Evolutionary conservation across 2,329 filamentous ascomycete species (phyloP), one percentile per base, ranked within the genome.

Genomic region (Claviceps sp.): DNA sequence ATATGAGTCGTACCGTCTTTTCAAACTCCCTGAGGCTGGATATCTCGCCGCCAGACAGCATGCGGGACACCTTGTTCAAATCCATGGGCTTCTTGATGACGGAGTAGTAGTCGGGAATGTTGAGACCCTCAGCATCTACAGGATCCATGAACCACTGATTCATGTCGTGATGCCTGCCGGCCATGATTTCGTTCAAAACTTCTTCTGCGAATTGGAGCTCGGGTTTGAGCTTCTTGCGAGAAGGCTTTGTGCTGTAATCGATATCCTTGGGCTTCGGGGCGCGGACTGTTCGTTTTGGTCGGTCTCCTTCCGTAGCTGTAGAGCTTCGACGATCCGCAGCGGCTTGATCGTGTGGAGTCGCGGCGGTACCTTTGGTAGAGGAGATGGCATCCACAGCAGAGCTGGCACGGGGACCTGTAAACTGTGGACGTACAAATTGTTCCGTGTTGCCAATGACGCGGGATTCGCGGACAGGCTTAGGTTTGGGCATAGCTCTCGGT

Each of bases 71-170:
- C n/a, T 88, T 95, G 16, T 78, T 75, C 48, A 96, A 74, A 65
- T 98, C 91, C 91, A 97, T 98, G 0, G 93, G 93, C 65, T 90
- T 89, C 74, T 95, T 97, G 70, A 98, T 89, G 56, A 97, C 75
- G 61, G 85, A 89, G 65, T 93, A 88, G 65, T 98, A 98, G 24
- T 85, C 84, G 0, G 93, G 93, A 54, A 97, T 96, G 64, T 91
- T 89, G 51, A 97, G 73, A 0, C 90, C 91, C 39, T 97, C 90
- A 0, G 93, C 89, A 64, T 98, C 93, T 19, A 98, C 93, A 0
- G 93, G 87, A 7, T 78, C 71, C 60, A 88, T 72, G 71, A 98
- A 98, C 54, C 87, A 84, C 52, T 77, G 76, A 44, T 88, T 88
- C 58, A 84, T 71, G 2, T 70, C 63, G 52, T 73, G 75, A 63